These are phyloP conservation scores for Loxodes magnus DNA, from an alignment of 73 alveolate species.

Conservation along the genomic window DNA sequence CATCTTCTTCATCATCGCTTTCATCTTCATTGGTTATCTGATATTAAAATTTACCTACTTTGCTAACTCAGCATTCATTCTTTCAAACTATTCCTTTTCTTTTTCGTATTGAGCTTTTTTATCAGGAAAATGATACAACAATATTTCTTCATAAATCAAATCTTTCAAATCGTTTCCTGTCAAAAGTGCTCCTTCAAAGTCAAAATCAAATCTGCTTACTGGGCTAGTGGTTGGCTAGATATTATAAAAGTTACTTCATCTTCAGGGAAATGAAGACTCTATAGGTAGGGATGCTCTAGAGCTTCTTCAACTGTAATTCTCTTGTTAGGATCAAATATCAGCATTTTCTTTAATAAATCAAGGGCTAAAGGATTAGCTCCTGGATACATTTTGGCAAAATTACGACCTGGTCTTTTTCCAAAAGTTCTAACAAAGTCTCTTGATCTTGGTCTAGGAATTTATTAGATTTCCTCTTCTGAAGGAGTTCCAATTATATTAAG, in stretches of 20 bases:
- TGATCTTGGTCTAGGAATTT: slow-evolving; percentile 33
- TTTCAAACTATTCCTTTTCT: slow-evolving; percentile 6
- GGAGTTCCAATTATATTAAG: slow-evolving; percentile 79
- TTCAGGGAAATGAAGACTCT: slow-evolving; percentile 49
- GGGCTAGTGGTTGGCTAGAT: slow-evolving; percentile 43
- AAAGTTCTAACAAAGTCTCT: slow-evolving; percentile 27
- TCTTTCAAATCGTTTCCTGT: slow-evolving; percentile 26
- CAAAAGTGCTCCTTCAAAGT: slow-evolving; percentile 34
- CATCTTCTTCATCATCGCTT: too few relatives aligned
- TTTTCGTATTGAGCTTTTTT: slow-evolving; percentile 21
- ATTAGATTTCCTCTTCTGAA: slow-evolving; percentile 27
- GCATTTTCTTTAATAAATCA: slow-evolving; percentile 25
- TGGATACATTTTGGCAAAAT: slow-evolving; percentile 28
- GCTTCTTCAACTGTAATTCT: slow-evolving; percentile 84
- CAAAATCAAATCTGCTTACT: slow-evolving; percentile 30
- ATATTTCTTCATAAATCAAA: slow-evolving; percentile 32
- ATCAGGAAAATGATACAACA: slow-evolving; percentile 26
- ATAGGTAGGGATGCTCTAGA: slow-evolving; percentile 75
- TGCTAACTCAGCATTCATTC: too few relatives aligned
- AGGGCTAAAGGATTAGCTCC: slow-evolving; percentile 30
- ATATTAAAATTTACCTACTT: too few relatives aligned
- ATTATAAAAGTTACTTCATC: too few relatives aligned
- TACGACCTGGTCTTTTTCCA: slow-evolving; percentile 13
- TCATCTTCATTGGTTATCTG: too few relatives aligned
- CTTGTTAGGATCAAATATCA: slow-evolving; percentile 57